A percentile compares a stretch with the other conserved stretches of the same genome.
Conservation (phyloP, 2,329 filamentous ascomycete species). For the Gyromitra esculenta region DNA sequence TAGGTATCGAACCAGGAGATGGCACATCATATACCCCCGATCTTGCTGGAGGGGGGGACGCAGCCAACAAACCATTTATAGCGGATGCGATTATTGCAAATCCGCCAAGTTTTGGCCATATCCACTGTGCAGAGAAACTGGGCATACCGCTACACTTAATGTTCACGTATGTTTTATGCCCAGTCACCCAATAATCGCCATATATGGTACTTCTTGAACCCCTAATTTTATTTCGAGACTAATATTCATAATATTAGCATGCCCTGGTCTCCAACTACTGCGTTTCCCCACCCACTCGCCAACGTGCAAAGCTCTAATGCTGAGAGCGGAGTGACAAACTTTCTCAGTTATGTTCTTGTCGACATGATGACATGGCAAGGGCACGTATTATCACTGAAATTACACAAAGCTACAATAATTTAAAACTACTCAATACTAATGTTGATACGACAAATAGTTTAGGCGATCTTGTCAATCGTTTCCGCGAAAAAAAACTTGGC, state of each 20-base stretch:
- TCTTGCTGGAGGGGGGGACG: background rate
- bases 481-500: slow-evolving; percentile 77
- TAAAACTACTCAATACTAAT: slow-evolving; percentile 10
- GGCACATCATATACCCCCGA: slow-evolving; percentile 49
- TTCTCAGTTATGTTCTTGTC: slow-evolving; percentile 82
- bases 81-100: slow-evolving; percentile 84
- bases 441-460: slow-evolving; percentile 61
- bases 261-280: slow-evolving; percentile 87
- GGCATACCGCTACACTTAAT: slow-evolving; percentile 82
- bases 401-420: background rate
- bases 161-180: slow-evolving; percentile 75
- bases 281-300: slow-evolving; percentile 85
- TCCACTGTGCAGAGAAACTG: slow-evolving; percentile 78
- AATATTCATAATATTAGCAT: slow-evolving; percentile 65
- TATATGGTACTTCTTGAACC: background rate
- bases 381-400: slow-evolving; percentile 52
- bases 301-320: slow-evolving; percentile 81
- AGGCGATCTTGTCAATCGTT: slow-evolving; percentile 89
- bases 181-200: background rate
- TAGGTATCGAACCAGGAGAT: slow-evolving; percentile 57
- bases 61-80: slow-evolving; percentile 72
- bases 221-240: background rate
- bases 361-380: slow-evolving; percentile 96
- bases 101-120: slow-evolving; percentile 78
- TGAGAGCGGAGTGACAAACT: slow-evolving; percentile 80